Conservation (phyloP, 2,329 filamentous ascomycete species). For the Grosmannia clavigera region DNA sequence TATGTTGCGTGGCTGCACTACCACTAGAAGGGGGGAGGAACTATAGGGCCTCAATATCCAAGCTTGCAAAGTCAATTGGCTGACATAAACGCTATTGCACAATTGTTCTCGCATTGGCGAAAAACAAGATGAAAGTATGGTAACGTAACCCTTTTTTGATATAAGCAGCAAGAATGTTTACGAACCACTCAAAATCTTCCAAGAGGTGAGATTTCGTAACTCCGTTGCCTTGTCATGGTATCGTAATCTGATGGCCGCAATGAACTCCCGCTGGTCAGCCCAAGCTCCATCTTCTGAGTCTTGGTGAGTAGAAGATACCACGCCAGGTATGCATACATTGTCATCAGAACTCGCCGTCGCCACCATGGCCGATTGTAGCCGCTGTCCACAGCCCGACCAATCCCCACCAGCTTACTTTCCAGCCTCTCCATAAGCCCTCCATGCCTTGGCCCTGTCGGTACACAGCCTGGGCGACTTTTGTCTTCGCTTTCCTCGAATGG, state of each 20-base stretch:
- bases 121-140: neutral
- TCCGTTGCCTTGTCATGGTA: neutral
- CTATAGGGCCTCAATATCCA: no score
- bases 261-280: neutral
- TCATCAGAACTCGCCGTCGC: conserved; percentile 45
- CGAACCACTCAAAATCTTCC: neutral
- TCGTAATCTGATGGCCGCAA: neutral
- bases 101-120: no score
- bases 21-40: neutral
- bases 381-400: conserved; percentile 63
- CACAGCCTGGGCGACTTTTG: conserved; percentile 27
- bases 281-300: neutral
- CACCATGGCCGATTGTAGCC: conserved; percentile 47
- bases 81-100: no score
- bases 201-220: conserved; percentile 4
- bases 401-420: conserved; percentile 70
- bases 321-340: neutral
- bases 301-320: neutral
- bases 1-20: neutral
- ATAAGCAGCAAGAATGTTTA: neutral
- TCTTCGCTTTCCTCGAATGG: conserved; percentile 19
- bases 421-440: conserved; percentile 58
- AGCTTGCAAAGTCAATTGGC: no score
- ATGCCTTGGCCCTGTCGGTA: conserved; percentile 53
- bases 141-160: neutral